Percentiles rank a stretch among this genome's conserved stretches.
Conservation (phyloP, 2,329 filamentous ascomycete species). For the Dothistroma septosporum region DNA sequence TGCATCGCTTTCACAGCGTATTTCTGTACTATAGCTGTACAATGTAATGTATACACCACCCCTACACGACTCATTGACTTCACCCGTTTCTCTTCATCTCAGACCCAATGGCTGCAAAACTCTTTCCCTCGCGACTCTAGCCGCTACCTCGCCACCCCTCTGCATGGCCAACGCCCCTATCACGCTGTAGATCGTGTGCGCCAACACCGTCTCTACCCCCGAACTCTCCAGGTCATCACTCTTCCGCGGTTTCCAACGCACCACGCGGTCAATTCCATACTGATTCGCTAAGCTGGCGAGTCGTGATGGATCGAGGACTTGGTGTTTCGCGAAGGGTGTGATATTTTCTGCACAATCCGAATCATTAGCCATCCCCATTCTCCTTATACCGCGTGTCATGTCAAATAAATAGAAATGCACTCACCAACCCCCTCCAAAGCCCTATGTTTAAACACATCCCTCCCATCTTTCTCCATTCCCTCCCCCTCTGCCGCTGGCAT, state of each 20-base stretch:
- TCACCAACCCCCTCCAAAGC: slow-evolving; percentile 60
- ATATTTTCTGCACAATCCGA: slow-evolving; percentile 56
- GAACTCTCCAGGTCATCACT: slow-evolving; percentile 66
- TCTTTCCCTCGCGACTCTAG: slow-evolving; percentile 68
- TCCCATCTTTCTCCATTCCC: slow-evolving; percentile 16
- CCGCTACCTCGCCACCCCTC: slow-evolving; percentile 73
- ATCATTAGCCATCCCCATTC: not conserved
- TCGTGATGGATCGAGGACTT: slow-evolving; percentile 61
- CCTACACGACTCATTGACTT: not conserved
- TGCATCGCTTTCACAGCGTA: not conserved
- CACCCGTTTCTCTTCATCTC: slow-evolving; percentile 50
- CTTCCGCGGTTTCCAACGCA: slow-evolving; percentile 84
- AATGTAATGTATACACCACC: slow-evolving; percentile 4
- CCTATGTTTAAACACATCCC: slow-evolving; percentile 57
- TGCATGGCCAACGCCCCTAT: slow-evolving; percentile 87
- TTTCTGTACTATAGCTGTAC: slow-evolving; percentile 4
- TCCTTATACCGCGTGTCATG: not conserved
- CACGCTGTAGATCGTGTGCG: slow-evolving; percentile 76
- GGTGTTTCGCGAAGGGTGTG: slow-evolving; percentile 54
- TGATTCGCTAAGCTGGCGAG: slow-evolving; percentile 64
- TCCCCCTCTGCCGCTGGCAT: slow-evolving; percentile 30
- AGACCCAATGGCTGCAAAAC: slow-evolving; percentile 56
- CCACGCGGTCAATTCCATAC: slow-evolving; percentile 67
- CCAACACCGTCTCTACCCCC: slow-evolving; percentile 69
- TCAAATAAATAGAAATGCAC: not conserved